Percentiles rank a stretch among this genome's conserved stretches.
Evolutionary conservation across 2,329 filamentous ascomycete species (phyloP).

Genomic region (Chaetomiaceae sp.): DNA sequence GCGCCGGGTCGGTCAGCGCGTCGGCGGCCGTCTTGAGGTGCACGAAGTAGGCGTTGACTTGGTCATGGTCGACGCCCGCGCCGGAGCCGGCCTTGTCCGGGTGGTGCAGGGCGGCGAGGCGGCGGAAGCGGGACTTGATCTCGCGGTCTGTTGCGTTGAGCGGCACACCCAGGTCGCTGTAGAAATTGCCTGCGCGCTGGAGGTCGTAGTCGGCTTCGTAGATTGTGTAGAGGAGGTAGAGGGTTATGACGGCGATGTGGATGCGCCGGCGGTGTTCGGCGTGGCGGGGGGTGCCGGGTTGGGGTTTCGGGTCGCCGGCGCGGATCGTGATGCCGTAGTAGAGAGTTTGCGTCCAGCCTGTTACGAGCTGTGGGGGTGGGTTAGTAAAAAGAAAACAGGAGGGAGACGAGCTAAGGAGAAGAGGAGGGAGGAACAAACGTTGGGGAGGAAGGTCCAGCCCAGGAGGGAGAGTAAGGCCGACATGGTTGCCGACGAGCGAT

Average conservation of each 20-base stretch:
- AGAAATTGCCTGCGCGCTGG: conserved; percentile 68
- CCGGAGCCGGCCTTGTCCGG: conserved; percentile 65
- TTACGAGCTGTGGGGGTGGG: conserved; percentile 57
- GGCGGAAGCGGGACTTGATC: conserved; percentile 80
- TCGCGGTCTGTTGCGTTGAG: conserved; percentile 65
- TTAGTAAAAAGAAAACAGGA: neutral
- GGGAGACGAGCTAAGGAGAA: neutral
- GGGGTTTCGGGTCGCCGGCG: conserved; percentile 77
- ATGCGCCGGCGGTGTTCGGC: conserved; percentile 73
- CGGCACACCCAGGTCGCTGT: conserved; percentile 68
- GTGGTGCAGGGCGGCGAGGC: conserved; percentile 66
- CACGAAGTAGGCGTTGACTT: conserved; percentile 58
- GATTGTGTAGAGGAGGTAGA: conserved; percentile 86
- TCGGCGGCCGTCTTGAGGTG: conserved; percentile 80
- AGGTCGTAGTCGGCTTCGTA: conserved; percentile 87
- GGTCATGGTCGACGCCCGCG: conserved; percentile 27
- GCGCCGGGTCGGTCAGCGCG: conserved; percentile 69
- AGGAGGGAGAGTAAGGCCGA: conserved; percentile 49
- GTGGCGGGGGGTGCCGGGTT: conserved; percentile 62
- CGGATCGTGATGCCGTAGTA: conserved; percentile 88
- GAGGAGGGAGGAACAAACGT: conserved; percentile 35
- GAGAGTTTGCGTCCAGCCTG: conserved; percentile 69
- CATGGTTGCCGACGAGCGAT: conserved; percentile 34
- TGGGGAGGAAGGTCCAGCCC: conserved; percentile 54
- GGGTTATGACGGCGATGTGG: conserved; percentile 73